These are phyloP conservation scores for Russula olivacea DNA, from an alignment of 768 basidiomycete species.

Conservation along the genomic window DNA sequence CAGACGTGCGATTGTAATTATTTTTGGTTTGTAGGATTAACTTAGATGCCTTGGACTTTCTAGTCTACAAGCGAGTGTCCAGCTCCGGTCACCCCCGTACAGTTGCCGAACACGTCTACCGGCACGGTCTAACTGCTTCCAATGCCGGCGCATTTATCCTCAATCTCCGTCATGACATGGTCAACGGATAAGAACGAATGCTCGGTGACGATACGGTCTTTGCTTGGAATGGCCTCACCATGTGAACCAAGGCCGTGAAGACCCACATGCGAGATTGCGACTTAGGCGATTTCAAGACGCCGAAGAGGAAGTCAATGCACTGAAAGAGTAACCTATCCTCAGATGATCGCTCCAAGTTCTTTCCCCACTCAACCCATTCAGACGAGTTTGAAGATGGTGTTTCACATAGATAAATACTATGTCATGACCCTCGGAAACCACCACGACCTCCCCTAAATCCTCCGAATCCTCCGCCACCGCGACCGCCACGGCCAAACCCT, in stretches of 20 bases:
- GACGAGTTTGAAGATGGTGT: too few species aligned
- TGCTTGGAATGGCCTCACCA: too few species aligned
- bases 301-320: too few species aligned
- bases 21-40: neutral
- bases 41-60: neutral
- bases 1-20: neutral
- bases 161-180: neutral
- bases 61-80: neutral
- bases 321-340: constrained; percentile 7
- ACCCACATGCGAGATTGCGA: too few species aligned
- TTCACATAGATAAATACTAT: too few species aligned
- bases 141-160: neutral
- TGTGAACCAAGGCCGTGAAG: neutral
- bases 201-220: neutral
- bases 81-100: neutral
- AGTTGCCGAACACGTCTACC: neutral
- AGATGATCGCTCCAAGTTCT: neutral
- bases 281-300: constrained; percentile 36
- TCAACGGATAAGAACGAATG: neutral
- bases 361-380: neutral
- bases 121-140: neutral
- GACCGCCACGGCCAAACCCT: constrained; percentile 31
- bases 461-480: constrained; percentile 37
- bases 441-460: constrained; percentile 38
- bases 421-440: constrained; percentile 47